phyloP scores from a whole-genome alignment of 768 basidiomycete genomes.

The Thelephora ganbajun region DNA sequence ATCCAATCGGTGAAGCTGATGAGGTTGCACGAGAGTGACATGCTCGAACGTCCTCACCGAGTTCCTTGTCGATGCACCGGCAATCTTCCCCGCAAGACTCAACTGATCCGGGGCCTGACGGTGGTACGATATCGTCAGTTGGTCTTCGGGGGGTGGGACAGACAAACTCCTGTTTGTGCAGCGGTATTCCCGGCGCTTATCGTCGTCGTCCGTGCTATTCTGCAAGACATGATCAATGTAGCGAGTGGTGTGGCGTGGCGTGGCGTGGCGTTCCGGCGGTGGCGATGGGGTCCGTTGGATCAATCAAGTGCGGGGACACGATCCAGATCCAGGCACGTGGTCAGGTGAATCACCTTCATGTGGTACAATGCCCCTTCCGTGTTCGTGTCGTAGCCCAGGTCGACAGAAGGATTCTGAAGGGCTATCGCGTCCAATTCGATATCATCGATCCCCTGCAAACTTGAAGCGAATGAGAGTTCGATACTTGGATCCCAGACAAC shows the following conservation, averaged over 20 bases:
- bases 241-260: conserved; percentile 20
- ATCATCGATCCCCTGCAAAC: conserved; percentile 60
- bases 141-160: conserved; percentile 40
- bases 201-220: background rate
- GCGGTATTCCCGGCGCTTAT: background rate
- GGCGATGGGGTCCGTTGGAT: background rate
- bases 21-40: background rate
- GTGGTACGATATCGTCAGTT: conserved; percentile 24
- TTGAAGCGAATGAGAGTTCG: conserved; percentile 34
- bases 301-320: background rate
- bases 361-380: conserved; percentile 7
- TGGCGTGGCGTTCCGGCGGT: background rate
- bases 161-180: conserved; percentile 25
- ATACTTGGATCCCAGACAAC: conserved; percentile 48
- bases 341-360: conserved; percentile 1
- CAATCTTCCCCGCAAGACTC: conserved; percentile 11
- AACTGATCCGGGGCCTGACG: conserved; percentile 14
- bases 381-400: conserved; percentile 9
- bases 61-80: conserved; percentile 7
- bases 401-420: conserved; percentile 33
- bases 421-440: conserved; percentile 61
- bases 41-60: background rate
- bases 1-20: background rate
- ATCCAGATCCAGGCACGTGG: background rate
- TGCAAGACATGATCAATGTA: conserved; percentile 29